These are phyloP conservation scores for Aleurites moluccanus DNA, from an alignment of 441 rosid genomes.

Conservation along the genomic window DNA sequence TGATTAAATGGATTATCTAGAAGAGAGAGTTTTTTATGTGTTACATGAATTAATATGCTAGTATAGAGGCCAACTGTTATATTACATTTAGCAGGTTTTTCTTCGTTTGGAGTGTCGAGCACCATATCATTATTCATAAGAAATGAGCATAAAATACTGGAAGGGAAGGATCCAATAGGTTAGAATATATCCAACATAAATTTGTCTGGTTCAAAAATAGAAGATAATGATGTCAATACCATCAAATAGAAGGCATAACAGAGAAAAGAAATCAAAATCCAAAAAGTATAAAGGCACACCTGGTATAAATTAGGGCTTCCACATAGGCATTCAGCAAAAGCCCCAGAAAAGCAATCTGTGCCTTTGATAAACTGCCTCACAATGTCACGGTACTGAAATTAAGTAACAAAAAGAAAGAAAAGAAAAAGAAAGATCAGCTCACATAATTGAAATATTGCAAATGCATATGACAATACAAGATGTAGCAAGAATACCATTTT, in stretches of 20 bases:
- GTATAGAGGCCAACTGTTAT: background rate
- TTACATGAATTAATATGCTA: background rate
- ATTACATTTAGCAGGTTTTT: background rate
- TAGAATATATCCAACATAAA: background rate
- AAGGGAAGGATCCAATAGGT: background rate
- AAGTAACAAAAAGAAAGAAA: slow-evolving; percentile 11
- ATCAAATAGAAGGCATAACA: background rate
- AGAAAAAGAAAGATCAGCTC: slow-evolving; percentile 20
- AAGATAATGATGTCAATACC: background rate
- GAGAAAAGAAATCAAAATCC: background rate
- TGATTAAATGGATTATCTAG: background rate
- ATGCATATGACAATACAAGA: background rate
- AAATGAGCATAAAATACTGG: background rate
- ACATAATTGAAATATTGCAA: background rate
- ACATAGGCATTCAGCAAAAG: slow-evolving; percentile 90
- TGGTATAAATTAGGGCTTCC: slow-evolving; percentile 93
- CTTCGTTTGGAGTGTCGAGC: background rate
- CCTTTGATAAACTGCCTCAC: slow-evolving; percentile 93
- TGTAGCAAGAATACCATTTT: background rate
- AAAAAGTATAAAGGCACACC: slow-evolving; percentile 40
- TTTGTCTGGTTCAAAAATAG: background rate
- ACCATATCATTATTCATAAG: background rate
- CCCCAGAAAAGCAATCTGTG: slow-evolving; percentile 88
- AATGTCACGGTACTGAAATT: slow-evolving; percentile 78
- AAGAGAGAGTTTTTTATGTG: background rate